These are phyloP conservation scores for Balakata baccata DNA, from an alignment of 345 rosid genomes.

Conservation along the genomic window DNA sequence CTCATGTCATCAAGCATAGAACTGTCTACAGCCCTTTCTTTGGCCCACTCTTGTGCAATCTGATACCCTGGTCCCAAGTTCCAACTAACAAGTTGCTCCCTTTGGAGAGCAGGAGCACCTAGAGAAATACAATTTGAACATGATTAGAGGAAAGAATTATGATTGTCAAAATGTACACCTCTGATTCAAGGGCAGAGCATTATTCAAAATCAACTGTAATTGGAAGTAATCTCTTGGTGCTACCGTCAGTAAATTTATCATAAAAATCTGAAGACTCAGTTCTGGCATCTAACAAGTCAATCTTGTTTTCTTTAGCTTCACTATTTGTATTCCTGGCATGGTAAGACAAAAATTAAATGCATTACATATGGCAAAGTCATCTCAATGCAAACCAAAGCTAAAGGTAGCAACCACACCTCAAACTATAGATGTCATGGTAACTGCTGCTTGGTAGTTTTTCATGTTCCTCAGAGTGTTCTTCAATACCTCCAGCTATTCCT, in stretches of 20 bases:
- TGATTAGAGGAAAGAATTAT: slow-evolving; percentile 2
- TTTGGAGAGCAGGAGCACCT: slow-evolving; percentile 60
- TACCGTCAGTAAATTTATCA: slow-evolving; percentile 61
- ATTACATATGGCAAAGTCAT: background rate
- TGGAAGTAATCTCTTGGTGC: slow-evolving; percentile 12
- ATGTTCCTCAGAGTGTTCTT: slow-evolving; percentile 32
- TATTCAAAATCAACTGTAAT: slow-evolving; percentile 19
- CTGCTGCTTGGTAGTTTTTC: slow-evolving; percentile 24
- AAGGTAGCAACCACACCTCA: slow-evolving; percentile 32
- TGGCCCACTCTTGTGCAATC: slow-evolving; percentile 63
- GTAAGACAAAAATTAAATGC: slow-evolving; percentile 3
- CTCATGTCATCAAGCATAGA: slow-evolving; percentile 50
- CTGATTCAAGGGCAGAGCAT: slow-evolving; percentile 7
- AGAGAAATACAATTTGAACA: slow-evolving; percentile 20
- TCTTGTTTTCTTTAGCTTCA: slow-evolving; percentile 37
- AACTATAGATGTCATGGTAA: slow-evolving; percentile 24
- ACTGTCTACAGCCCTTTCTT: slow-evolving; percentile 60
- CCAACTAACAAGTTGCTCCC: slow-evolving; percentile 64
- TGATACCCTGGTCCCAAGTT: slow-evolving; percentile 63
- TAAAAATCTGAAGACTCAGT: slow-evolving; percentile 22
- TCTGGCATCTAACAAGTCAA: slow-evolving; percentile 29
- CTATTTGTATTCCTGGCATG: slow-evolving; percentile 21
- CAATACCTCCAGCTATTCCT: slow-evolving; percentile 31
- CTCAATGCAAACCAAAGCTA: slow-evolving; percentile 8
- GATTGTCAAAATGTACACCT: slow-evolving; percentile 8